Conservation (phyloP, 306 rosid species). For the Citrullus mucosospermus region DNA sequence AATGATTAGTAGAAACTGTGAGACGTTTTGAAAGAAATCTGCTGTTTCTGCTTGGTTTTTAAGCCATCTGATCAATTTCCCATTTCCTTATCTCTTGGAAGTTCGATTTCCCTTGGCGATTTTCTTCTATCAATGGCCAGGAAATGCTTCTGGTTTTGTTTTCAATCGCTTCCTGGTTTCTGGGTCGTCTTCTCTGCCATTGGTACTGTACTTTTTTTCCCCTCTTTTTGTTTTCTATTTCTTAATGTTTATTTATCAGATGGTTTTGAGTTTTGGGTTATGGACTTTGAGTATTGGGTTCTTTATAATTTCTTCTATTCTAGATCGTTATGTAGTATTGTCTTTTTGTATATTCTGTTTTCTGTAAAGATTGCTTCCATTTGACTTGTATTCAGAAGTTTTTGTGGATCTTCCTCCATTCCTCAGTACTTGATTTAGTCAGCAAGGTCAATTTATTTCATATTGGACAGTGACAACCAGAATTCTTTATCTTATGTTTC, state of each 20-base stretch:
- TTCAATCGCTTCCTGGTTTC: background rate
- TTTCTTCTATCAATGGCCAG: conserved; percentile 16
- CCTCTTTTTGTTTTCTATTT: background rate
- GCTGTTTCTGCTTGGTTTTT: background rate
- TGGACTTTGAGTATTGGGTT: background rate
- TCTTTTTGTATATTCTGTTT: background rate
- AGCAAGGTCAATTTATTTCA: background rate
- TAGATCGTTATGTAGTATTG: background rate
- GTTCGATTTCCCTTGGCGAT: conserved; percentile 12
- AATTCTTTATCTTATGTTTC: background rate
- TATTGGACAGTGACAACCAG: background rate
- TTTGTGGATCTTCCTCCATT: background rate
- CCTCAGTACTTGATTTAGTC: background rate
- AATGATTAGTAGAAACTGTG: background rate
- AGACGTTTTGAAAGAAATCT: background rate
- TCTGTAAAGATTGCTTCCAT: background rate
- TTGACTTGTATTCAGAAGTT: background rate
- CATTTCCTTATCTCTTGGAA: background rate
- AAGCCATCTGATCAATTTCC: background rate
- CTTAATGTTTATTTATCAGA: background rate
- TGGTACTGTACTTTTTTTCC: conserved; percentile 31
- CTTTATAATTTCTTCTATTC: background rate
- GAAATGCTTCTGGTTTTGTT: conserved; percentile 2
- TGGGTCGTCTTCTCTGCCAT: conserved; percentile 37
- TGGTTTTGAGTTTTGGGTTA: background rate